Evolutionary conservation across 2,329 filamentous ascomycete species (phyloP), one percentile per base, ranked within the genome.

Genomic region (Penicillium sp.): DNA sequence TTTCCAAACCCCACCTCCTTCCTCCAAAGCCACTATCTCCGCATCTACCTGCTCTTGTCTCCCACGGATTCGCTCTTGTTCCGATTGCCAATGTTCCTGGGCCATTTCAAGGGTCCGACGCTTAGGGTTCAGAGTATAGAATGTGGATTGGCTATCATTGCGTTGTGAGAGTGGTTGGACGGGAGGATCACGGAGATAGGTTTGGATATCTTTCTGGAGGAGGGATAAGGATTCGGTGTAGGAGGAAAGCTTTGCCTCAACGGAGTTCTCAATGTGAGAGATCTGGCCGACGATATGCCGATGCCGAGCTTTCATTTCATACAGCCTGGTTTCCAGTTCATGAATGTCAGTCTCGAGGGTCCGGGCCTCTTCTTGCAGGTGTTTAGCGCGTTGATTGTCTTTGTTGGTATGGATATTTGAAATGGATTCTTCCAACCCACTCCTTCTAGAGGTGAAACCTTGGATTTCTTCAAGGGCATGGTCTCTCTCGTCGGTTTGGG

Each of bases 21-120:
- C 81, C 47, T 84, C 78, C 18, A 87, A 73, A 2, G 85, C 85
- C 19, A 75, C 67, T 39, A 81, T 81, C 61, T 87, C 85, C 23
- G 72, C 70, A 54, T 83, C 77, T 3, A 81, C 76, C 40, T 75
- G 70, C 28, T 75, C 65, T 43, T 77, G 78, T 52, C 77, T 77
- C 39, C 73, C 70, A 3, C 73, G 65, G 14, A 83, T 61, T 8
- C 71, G 68, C 13, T 73, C 75, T 45, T 78, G 75, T 61, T 86
- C 83, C 2, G 74, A 71, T 16, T 71, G 69, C 78, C 81, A 86
- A 58, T 84, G 79, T 37, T 85, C 82, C 52, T 77, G 77, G 4
- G 83, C 85, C 78, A 87, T 81, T 26, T 82, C 79, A 23, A 87
- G 75, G 1, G 84, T 87, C 37, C 85, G 76, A 31, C 83, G 78